Percentiles rank a stretch among this genome's conserved stretches.
Conservation (phyloP, 2,329 filamentous ascomycete genomes). For the Cadophora malorum region DNA sequence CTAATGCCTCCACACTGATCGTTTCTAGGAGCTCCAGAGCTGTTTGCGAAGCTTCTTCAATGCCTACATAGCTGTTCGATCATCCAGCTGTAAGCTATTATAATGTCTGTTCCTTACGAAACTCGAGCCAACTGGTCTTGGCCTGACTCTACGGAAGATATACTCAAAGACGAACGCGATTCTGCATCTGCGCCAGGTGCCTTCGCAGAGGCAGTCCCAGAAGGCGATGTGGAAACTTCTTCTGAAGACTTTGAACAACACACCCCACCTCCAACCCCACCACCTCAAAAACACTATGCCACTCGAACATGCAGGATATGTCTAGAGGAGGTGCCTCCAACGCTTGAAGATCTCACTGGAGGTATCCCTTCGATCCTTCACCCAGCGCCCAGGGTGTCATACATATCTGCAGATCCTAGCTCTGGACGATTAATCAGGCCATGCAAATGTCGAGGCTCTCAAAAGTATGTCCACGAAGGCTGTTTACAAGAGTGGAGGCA, state of each 20-base stretch:
- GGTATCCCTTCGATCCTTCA: conserved; percentile 63
- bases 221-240: conserved; percentile 28
- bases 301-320: conserved; percentile 88
- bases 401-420: conserved; percentile 75
- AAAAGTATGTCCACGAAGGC: conserved; percentile 92
- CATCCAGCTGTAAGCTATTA: conserved; percentile 30
- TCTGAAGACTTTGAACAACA: conserved; percentile 33
- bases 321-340: conserved; percentile 71
- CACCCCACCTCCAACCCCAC: conserved; percentile 39
- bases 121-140: conserved; percentile 37
- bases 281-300: conserved; percentile 61
- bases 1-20: conserved; percentile 35
- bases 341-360: conserved; percentile 60
- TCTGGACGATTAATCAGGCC: conserved; percentile 83
- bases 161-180: conserved; percentile 19
- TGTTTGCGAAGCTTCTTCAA: conserved; percentile 30
- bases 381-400: conserved; percentile 63
- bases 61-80: conserved; percentile 28
- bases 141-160: conserved; percentile 22
- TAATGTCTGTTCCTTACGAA: conserved; percentile 34
- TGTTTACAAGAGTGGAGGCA: conserved; percentile 86
- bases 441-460: conserved; percentile 91
- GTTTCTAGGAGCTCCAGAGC: conserved; percentile 25
- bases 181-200: conserved; percentile 8
- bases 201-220: conserved; percentile 8